Base-by-base conservation (phyloP, 768 basidiomycete genomes). In the Psilocybe subaeruginosa region DNA sequence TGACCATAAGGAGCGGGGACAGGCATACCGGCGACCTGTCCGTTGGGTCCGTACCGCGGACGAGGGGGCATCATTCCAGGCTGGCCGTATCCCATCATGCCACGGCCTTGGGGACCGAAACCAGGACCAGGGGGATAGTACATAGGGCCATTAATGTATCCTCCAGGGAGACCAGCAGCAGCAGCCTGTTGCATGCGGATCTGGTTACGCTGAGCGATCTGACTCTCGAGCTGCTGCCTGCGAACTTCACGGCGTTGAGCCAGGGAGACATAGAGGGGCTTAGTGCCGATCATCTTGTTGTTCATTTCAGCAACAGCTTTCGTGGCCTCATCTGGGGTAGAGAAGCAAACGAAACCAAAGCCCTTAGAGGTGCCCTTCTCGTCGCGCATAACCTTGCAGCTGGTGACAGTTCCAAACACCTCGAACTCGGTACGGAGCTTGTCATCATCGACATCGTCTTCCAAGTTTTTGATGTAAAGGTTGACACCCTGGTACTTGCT, bases 291-390 rank as follows among this genome's bases (percentile, higher is more conserved):
- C 90, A 99, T 99, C 82, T 97, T 97, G 87, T 97, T 98, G 86
- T 99, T 99, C 95, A 99, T 97, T 82, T 99, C 97, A 58, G 95
- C 93, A 62, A 99, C 95, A 63, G 97, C 97, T 82, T 99, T 99
- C 72, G 95, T 98, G 23, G 97, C 96, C 79, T 99, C 97, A 67
- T 99, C 97, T 51, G 97, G 95, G 56, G 95, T 91, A 37, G 95
- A 94, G 84, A 95, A 99, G 79, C 97, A 99, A 69, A 99, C 97
- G 74, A 99, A 99, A 66, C 97, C 97, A 72, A 99, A 99, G 67
- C 97, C 95, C 75, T 95, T 95, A 8, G 95, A 97, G 55, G 83
- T 87, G 61, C 85, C 85, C 78, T 93, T 97, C 61, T 99, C 97
- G 76, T 98, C 97, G 66, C 92, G 89, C 97, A 99, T 99, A 74